These are phyloP conservation scores for Solanum habrochaites DNA, from an alignment of 257 asterid genomes.

Conservation along the genomic window DNA sequence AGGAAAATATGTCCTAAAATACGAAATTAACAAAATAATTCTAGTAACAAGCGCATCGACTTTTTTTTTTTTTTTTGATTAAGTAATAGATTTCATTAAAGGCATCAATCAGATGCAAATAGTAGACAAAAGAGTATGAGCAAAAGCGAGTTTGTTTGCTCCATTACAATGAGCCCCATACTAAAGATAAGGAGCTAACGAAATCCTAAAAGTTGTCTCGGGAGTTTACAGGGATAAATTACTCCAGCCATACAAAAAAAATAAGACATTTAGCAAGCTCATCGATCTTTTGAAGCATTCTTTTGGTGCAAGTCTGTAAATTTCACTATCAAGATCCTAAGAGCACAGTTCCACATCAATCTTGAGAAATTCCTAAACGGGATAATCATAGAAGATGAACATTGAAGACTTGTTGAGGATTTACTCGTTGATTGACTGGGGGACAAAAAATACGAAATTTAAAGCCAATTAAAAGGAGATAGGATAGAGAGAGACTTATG, in stretches of 20 bases:
- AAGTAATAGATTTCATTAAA: neutral
- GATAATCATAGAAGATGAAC: neutral
- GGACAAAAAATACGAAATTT: neutral
- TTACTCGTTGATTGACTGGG: neutral
- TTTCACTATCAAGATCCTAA: neutral
- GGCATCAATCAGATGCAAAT: neutral
- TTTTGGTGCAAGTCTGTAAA: neutral
- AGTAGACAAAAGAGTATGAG: neutral
- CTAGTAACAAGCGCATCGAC: neutral
- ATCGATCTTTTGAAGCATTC: neutral
- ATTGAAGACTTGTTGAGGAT: neutral
- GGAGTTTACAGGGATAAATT: neutral
- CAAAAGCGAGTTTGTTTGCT: neutral
- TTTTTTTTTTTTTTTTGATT: neutral
- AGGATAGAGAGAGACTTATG: neutral
- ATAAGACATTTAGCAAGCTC: neutral
- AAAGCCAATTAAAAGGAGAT: neutral
- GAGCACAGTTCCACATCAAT: neutral
- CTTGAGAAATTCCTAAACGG: neutral
- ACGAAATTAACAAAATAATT: neutral
- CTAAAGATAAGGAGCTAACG: neutral
- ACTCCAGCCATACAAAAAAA: neutral
- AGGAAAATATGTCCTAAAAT: neutral
- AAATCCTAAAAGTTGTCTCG: neutral
- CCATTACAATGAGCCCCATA: neutral